A percentile compares a stretch with the other conserved stretches of the same genome.
Evolutionary conservation across 805 yeast genomes (phyloP).

Genomic region (Ascoidea tarda): DNA sequence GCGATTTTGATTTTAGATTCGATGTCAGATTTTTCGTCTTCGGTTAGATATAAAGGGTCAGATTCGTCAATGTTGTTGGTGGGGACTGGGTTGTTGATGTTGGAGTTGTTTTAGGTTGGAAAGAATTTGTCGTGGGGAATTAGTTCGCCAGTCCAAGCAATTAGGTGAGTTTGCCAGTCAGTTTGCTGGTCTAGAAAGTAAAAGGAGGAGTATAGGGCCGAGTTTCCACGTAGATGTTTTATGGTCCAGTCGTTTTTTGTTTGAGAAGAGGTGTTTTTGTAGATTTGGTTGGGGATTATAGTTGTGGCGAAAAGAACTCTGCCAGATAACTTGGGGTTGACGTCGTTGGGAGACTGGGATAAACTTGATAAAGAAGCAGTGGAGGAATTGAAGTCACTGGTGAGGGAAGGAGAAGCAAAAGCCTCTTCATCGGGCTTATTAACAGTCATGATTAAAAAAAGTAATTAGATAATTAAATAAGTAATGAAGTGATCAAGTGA

Average conservation of each 20-base stretch:
- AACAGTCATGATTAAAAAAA: neutral
- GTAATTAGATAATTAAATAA: no score
- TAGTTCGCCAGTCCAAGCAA: constrained; percentile 96
- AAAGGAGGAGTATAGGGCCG: constrained; percentile 71
- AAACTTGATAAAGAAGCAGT: constrained; percentile 8
- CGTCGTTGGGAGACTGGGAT: constrained; percentile 6
- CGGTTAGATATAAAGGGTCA: constrained; percentile 49
- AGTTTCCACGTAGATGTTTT: constrained; percentile 61
- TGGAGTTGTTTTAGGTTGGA: constrained; percentile 1
- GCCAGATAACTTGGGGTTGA: constrained; percentile 37
- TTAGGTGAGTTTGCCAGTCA: constrained; percentile 75
- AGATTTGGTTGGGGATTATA: constrained; percentile 49
- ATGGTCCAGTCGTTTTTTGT: constrained; percentile 33
- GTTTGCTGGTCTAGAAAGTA: constrained; percentile 47
- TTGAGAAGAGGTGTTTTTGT: constrained; percentile 22
- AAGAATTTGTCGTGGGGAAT: constrained; percentile 14
- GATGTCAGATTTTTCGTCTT: constrained; percentile 36
- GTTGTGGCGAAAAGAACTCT: constrained; percentile 57
- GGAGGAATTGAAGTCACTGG: no score
- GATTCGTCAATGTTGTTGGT: constrained; percentile 15
- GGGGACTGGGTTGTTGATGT: constrained; percentile 1
- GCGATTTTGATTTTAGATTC: constrained; percentile 32
- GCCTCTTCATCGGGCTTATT: constrained; percentile 10
- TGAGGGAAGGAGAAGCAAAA: constrained; percentile 13
- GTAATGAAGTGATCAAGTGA: no score